Percentiles rank a stretch among this genome's conserved stretches.
These are phyloP conservation scores for Alternaria burnsii DNA, from an alignment of 2,329 filamentous ascomycete genomes.

Conservation along the genomic window DNA sequence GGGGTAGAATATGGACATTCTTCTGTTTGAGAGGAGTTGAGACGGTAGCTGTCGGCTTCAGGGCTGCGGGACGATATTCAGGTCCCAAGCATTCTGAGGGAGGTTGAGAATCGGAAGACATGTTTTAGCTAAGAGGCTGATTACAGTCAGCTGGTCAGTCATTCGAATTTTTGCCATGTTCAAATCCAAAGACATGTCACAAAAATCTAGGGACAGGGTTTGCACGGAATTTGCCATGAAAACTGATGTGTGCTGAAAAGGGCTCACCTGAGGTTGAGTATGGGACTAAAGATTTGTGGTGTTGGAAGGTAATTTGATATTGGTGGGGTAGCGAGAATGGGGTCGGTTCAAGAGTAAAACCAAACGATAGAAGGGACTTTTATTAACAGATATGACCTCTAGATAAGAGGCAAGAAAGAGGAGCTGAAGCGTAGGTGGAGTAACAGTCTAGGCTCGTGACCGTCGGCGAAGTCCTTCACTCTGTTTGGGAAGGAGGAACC, in stretches of 20 bases:
- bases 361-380: constrained; percentile 18
- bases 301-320: constrained; percentile 13
- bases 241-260: background rate
- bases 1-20: constrained; percentile 88
- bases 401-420: constrained; percentile 33
- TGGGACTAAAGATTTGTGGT: constrained; percentile 5
- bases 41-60: constrained; percentile 88
- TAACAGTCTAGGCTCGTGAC: constrained; percentile 44
- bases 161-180: background rate
- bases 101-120: constrained; percentile 40
- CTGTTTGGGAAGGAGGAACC: constrained; percentile 28
- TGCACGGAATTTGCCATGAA: background rate
- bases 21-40: constrained; percentile 82
- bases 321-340: constrained; percentile 18
- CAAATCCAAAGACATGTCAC: background rate
- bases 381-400: constrained; percentile 23
- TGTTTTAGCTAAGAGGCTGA: constrained; percentile 26
- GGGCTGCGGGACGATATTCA: constrained; percentile 75
- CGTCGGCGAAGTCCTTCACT: constrained; percentile 44
- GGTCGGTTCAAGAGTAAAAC: constrained; percentile 20
- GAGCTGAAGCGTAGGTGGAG: constrained; percentile 23
- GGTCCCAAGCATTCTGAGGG: constrained; percentile 76
- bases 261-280: constrained; percentile 7
- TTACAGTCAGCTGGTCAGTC: background rate
- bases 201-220: background rate